These are phyloP conservation scores for Mangifera indica DNA, from an alignment of 345 rosid species.

Conservation along the genomic window DNA sequence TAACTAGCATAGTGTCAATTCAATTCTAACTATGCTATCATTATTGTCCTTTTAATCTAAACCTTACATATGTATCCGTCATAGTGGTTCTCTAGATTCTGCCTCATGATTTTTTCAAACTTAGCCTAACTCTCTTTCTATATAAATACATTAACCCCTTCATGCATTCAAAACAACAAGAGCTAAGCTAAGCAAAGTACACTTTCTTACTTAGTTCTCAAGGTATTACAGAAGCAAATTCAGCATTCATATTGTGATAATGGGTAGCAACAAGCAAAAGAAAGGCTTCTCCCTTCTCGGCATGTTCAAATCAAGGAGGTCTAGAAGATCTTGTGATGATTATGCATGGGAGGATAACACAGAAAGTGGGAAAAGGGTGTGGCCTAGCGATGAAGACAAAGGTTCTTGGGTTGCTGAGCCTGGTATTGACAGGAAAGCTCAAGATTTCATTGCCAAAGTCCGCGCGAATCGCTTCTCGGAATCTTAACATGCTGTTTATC, in stretches of 20 bases:
- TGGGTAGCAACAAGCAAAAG: conserved; percentile 39
- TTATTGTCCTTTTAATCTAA: background rate
- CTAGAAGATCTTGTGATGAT: conserved; percentile 23
- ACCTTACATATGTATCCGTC: conserved; percentile 8
- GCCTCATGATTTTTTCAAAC: too few species aligned
- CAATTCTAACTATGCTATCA: too few species aligned
- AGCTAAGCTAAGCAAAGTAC: background rate
- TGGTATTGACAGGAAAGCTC: conserved; percentile 39
- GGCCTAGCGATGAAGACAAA: conserved; percentile 40
- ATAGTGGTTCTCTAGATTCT: background rate
- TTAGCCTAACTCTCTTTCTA: background rate
- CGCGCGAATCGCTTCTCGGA: conserved; percentile 48
- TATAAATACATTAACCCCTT: background rate
- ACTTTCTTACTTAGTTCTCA: too few species aligned
- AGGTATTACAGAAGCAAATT: too few species aligned
- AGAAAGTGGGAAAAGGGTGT: conserved; percentile 21
- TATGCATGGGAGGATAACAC: conserved; percentile 11
- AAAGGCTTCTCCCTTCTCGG: conserved; percentile 30
- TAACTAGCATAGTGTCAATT: background rate
- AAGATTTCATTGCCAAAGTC: conserved; percentile 52
- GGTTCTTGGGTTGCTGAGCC: conserved; percentile 47
- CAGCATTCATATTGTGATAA: too few species aligned
- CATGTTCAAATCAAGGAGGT: conserved; percentile 39
- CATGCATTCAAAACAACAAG: background rate
- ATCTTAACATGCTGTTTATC: conserved; percentile 30